phyloP scores from a whole-genome alignment of 192 early-diverging fungal genomes.

The Geranomyces variabilis region DNA sequence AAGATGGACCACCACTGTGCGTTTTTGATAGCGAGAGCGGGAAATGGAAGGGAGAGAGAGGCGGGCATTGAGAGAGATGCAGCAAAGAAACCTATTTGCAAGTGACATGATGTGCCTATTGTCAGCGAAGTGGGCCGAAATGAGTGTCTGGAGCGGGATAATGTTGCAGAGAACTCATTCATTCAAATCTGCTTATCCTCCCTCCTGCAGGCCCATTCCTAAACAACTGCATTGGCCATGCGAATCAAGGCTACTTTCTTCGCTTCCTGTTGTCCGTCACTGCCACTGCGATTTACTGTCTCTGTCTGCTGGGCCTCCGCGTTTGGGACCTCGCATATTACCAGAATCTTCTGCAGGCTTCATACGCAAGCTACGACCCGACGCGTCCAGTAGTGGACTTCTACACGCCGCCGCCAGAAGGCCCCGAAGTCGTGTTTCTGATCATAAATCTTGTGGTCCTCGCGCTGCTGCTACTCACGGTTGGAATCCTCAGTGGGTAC shows the following conservation, averaged over 20 bases:
- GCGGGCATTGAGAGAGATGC: too few relatives aligned
- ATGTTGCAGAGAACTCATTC: background rate
- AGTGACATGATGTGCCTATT: too few relatives aligned
- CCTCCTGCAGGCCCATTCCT: constrained; percentile 77
- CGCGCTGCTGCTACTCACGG: constrained; percentile 68
- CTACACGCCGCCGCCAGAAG: constrained; percentile 59
- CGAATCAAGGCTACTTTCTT: constrained; percentile 73
- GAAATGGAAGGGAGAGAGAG: too few relatives aligned
- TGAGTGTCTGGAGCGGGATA: background rate
- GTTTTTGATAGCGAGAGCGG: background rate
- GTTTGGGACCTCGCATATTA: constrained; percentile 50
- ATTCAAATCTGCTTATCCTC: background rate
- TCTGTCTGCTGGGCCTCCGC: constrained; percentile 57
- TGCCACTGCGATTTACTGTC: constrained; percentile 58
- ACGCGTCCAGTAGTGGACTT: constrained; percentile 23
- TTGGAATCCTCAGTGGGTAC: constrained; percentile 68
- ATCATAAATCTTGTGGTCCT: constrained; percentile 75
- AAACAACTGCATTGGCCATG: constrained; percentile 81
- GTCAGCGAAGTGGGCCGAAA: too few relatives aligned
- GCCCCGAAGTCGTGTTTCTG: constrained; percentile 70
- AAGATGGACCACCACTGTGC: constrained; percentile 65
- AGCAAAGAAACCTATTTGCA: too few relatives aligned
- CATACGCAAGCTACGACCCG: background rate
- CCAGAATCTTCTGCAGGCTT: constrained; percentile 39
- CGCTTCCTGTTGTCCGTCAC: constrained; percentile 77